A percentile compares a stretch with the other conserved stretches of the same genome.
Conservation (phyloP, 1,284 basidiomycete species). For the Mycena citricolor region DNA sequence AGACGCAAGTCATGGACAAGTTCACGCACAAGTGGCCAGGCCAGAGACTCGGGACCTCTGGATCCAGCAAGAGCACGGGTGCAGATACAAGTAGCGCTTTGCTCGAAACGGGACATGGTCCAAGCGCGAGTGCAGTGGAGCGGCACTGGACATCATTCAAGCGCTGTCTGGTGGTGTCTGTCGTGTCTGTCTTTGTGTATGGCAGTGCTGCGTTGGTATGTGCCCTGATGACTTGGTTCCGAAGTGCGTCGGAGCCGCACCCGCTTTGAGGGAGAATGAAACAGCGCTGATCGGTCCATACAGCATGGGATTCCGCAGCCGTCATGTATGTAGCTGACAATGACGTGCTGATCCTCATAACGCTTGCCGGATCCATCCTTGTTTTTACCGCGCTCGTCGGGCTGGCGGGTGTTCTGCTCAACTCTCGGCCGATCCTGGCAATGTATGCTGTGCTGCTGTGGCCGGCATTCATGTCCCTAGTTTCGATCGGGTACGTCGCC, state of each 20-base stretch:
- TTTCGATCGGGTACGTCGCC: conserved; percentile 67
- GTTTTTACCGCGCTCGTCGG: conserved; percentile 67
- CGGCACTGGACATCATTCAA: conserved; percentile 55
- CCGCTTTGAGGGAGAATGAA: neutral
- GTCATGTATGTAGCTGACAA: conserved; percentile 55
- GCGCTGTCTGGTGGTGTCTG: conserved; percentile 55
- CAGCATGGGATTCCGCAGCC: conserved; percentile 52
- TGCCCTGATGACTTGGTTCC: conserved; percentile 57
- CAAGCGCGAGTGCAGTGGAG: conserved; percentile 38
- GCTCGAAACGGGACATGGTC: conserved; percentile 41
- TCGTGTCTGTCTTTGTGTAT: conserved; percentile 49
- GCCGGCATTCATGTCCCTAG: conserved; percentile 62
- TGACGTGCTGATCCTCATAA: conserved; percentile 62
- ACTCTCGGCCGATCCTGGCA: conserved; percentile 73
- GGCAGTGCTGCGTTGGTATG: conserved; percentile 46
- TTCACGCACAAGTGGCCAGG: conserved; percentile 59
- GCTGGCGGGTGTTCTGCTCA: conserved; percentile 65
- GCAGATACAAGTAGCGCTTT: too few relatives aligned
- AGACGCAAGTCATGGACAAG: conserved; percentile 33
- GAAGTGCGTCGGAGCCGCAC: conserved; percentile 40
- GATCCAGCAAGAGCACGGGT: conserved; percentile 17
- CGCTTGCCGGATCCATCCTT: conserved; percentile 55
- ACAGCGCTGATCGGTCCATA: conserved; percentile 22
- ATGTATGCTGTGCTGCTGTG: conserved; percentile 72
- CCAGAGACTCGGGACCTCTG: conserved; percentile 30